Base-by-base conservation (phyloP, 768 basidiomycete genomes). In the Pisolithus sp. region DNA sequence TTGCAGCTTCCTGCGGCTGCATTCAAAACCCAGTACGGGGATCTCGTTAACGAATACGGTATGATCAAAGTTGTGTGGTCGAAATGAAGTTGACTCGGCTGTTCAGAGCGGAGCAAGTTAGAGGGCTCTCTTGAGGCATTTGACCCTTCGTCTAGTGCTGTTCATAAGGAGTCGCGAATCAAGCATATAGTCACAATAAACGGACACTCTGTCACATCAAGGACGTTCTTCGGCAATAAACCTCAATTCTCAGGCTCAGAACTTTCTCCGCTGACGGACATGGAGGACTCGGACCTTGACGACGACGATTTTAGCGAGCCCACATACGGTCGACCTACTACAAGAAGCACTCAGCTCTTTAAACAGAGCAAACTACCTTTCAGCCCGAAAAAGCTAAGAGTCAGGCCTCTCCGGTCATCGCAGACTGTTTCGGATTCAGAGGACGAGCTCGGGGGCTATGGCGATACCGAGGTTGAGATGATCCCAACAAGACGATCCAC, bases 311-410 rank as follows among this genome's bases (percentile, higher is more conserved):
- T 34, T 23, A 17, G 45, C 21, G 51, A 2, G 28, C 20, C 20
- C 17, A 30, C 38, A 24, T 43, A 49, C 20, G 63, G 62, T 39
- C 62, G 55, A 46, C 58, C 60, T 7, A 20, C 49, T 13, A 46
- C 53, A 36, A 38, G 49, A 37, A 41, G 20, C 18, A 26, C 45
- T 13, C 23, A 10, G 49, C 53, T 46, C 30, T 39, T 55, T 31
- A 24, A 2, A 24, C 64, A 70, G 59, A 65, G 61, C 46, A 60
- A 62, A 36, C 74, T 86, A 34, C 85, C 84, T 7, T 87, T 83
- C 66, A 87, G 84, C 59, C 85, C 87, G 0, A 76, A 66, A 62
- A 88, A 83, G 66, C 77, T 78, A 36, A 76, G 82, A 17, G 53
- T 78, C 17, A 53, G 39, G 45, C 60, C 36, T 7, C 18, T 46